These are phyloP conservation scores for Paracoccidioides lutzii DNA, from an alignment of 2,329 filamentous ascomycete genomes.

Conservation along the genomic window DNA sequence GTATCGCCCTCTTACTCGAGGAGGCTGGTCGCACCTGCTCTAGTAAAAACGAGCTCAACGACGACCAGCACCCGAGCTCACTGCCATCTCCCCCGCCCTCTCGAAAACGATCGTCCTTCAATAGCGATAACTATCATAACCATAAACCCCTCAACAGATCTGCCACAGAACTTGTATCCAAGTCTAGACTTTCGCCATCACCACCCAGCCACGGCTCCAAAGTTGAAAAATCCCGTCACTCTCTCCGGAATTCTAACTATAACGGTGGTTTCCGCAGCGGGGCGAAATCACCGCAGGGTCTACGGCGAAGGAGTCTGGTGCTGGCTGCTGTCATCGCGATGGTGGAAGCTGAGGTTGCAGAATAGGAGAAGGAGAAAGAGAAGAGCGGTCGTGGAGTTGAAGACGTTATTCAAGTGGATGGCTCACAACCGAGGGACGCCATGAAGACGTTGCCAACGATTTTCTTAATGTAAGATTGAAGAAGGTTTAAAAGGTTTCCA, in stretches of 20 bases:
- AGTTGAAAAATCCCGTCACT: background rate
- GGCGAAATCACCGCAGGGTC: constrained; percentile 3
- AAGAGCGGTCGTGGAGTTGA: background rate
- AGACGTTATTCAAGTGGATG: background rate
- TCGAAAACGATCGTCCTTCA: background rate
- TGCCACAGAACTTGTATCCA: background rate
- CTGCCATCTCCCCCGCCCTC: constrained; percentile 5
- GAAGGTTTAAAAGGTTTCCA: too few relatives aligned
- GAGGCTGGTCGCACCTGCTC: constrained; percentile 8
- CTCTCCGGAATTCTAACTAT: background rate
- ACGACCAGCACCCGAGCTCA: constrained; percentile 12
- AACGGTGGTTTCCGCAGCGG: background rate
- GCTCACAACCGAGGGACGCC: background rate
- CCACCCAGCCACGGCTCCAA: background rate
- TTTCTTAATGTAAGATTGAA: background rate
- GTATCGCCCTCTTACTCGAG: constrained; percentile 23
- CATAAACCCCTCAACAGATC: background rate
- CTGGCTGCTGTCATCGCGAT: constrained; percentile 12
- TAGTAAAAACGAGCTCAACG: constrained; percentile 3
- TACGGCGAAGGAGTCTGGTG: constrained; percentile 11
- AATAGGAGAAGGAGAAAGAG: background rate
- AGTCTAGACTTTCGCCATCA: background rate
- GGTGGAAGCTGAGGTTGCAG: constrained; percentile 7
- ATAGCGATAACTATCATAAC: background rate
- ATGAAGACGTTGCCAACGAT: background rate